Evolutionary conservation across 2,329 filamentous ascomycete species (phyloP).

Genomic region (Trichoderma semiorbis): DNA sequence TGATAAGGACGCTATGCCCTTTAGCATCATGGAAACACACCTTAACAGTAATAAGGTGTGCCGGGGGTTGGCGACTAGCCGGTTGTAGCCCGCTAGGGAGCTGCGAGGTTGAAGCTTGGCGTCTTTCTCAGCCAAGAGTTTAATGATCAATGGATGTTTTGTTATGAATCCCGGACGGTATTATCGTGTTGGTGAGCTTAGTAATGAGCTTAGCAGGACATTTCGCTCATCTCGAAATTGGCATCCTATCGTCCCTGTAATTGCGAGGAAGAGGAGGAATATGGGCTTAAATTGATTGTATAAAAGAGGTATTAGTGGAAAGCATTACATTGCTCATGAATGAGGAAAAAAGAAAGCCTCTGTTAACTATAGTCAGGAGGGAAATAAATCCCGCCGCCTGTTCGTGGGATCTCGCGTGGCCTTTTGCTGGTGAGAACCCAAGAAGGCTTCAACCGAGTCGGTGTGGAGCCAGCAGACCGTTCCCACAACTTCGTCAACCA

Average conservation of each 20-base stretch:
- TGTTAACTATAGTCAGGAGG: too few relatives aligned
- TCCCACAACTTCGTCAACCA: too few relatives aligned
- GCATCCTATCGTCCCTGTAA: not conserved
- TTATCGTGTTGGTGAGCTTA: not conserved
- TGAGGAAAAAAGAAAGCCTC: too few relatives aligned
- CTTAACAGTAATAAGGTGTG: slow-evolving; percentile 22
- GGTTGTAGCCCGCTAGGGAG: not conserved
- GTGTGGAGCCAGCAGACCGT: too few relatives aligned
- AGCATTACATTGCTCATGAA: too few relatives aligned
- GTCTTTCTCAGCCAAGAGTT: not conserved
- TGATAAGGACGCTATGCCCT: slow-evolving; percentile 1
- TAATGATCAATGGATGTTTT: not conserved
- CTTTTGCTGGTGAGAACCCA: too few relatives aligned
- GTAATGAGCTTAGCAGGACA: not conserved
- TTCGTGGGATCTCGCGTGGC: too few relatives aligned
- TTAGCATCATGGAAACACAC: slow-evolving; percentile 2
- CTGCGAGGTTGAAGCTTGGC: not conserved
- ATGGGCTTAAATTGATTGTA: too few relatives aligned
- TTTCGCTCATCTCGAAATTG: not conserved
- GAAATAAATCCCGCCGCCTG: too few relatives aligned
- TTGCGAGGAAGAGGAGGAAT: too few relatives aligned
- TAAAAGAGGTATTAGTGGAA: too few relatives aligned
- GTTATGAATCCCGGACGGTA: not conserved
- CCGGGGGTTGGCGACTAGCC: slow-evolving; percentile 15
- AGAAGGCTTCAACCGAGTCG: too few relatives aligned